Conservation (phyloP, 148 eudicot genomes). For the Cornus florida region DNA sequence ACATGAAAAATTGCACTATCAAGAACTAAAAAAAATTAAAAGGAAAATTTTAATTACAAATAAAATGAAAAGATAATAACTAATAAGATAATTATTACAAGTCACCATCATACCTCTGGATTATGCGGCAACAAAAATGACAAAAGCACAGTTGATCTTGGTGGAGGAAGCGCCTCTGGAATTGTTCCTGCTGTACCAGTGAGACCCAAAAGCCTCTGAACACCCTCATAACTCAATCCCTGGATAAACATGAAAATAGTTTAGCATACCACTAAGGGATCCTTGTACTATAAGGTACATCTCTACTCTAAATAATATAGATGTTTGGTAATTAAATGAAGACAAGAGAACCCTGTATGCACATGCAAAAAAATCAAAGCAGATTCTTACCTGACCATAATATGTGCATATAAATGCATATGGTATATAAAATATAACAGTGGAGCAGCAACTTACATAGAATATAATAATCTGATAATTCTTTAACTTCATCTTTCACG, state of each 20-base stretch:
- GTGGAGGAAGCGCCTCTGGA: conserved; percentile 69
- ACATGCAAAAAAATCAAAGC: not conserved
- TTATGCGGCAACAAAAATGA: conserved; percentile 60
- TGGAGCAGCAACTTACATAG: not conserved
- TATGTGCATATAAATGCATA: not conserved
- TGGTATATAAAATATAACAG: no score
- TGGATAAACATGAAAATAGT: conserved; percentile 18
- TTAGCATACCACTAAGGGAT: not conserved
- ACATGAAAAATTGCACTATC: not conserved
- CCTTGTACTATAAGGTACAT: not conserved
- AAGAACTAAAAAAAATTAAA: not conserved
- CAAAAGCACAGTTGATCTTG: conserved; percentile 61
- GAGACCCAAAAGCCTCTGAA: conserved; percentile 75
- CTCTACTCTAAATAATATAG: not conserved
- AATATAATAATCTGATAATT: not conserved
- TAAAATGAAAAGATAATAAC: not conserved
- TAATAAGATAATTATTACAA: not conserved
- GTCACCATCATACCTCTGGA: conserved; percentile 46
- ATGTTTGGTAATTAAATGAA: not conserved
- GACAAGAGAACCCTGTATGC: no score
- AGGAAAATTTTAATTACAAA: not conserved
- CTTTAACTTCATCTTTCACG: not conserved
- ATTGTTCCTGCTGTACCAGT: conserved; percentile 66
- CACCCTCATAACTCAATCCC: conserved; percentile 65
- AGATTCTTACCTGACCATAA: not conserved